Percentiles rank a stretch among this genome's conserved stretches.
These are phyloP conservation scores for Hypoxylon crocopeplum DNA, from an alignment of 495 filamentous ascomycete species.

Conservation along the genomic window DNA sequence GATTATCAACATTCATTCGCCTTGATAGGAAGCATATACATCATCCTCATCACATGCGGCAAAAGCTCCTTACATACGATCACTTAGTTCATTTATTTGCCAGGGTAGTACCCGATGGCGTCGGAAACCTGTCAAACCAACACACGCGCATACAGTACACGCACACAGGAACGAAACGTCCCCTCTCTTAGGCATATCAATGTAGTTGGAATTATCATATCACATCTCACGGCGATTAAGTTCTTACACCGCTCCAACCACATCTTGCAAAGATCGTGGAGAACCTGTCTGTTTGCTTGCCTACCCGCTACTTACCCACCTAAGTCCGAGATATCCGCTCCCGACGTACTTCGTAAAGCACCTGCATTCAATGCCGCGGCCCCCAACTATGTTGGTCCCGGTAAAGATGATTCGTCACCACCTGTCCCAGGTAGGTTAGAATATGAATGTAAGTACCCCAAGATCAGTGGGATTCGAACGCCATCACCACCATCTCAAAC, in stretches of 20 bases:
- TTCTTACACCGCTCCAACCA: slow-evolving; percentile 8
- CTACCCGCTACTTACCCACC: not conserved
- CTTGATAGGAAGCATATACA: too few relatives aligned
- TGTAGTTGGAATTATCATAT: not conserved
- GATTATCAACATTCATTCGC: too few relatives aligned
- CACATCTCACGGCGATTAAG: slow-evolving; percentile 12
- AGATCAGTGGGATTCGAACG: slow-evolving; percentile 20
- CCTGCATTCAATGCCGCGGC: slow-evolving; percentile 7
- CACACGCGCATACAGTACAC: slow-evolving; percentile 1
- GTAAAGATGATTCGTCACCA: slow-evolving; percentile 10
- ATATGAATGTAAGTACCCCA: slow-evolving; percentile 13
- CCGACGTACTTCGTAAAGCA: not conserved
- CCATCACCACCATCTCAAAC: slow-evolving; percentile 9
- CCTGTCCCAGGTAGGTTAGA: not conserved
- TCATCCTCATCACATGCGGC: slow-evolving; percentile 18
- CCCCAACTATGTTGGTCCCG: not conserved
- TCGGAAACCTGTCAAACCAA: slow-evolving; percentile 31
- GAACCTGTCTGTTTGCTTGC: slow-evolving; percentile 15
- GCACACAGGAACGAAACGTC: slow-evolving; percentile 1
- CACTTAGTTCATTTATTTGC: slow-evolving; percentile 15
- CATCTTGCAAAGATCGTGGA: not conserved
- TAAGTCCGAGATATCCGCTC: slow-evolving; percentile 2
- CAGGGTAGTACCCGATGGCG: slow-evolving; percentile 36
- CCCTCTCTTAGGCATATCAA: not conserved
- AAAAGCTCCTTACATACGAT: not conserved